Evolutionary conservation across 805 yeast species (phyloP), one percentile per base, ranked within the genome.

Genomic region (Metschnikowia aberdeeniae): DNA sequence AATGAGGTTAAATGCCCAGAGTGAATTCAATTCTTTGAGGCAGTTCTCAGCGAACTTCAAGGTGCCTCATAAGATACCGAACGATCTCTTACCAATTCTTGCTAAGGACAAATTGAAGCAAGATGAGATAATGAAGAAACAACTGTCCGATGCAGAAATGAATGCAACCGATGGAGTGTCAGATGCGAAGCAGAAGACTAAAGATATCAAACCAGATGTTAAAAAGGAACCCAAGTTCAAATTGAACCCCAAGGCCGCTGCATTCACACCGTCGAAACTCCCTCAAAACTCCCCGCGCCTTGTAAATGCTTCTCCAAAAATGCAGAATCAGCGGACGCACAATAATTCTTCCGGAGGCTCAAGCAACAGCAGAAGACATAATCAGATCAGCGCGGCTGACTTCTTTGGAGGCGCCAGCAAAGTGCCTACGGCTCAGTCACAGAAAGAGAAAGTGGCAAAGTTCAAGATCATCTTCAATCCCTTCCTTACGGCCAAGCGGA

Each of bases 31-130:
- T 51, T 78, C 86, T 9, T 70, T 88, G 45, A 81, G 79, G 51
- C 87, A 86, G 58, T 89, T 90, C 60, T 80, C 95, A 33, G 88
- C 86, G 40, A 85, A 79, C 54, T 86, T 88, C 64, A 87, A 87
- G 63, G 78, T 89, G 27, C 85, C 84, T 2, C 78, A 78, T 56
- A 57, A 59, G 41, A 54, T 60, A 43, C 92, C 95, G 6, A 64
- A 72, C 14, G 89, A 84, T 55, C 68, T 82, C 49, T 66, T 84
- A 49, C 89, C 93, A 6, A 82, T 85, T 14, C 66, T 84, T 28
- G 68, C 90, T 8, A 82, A 86, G 62, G 86, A 82, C 53, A 80
- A 78, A 57, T 59, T 59, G n/a, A 82, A 81, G 59, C 87, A 81
- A 58, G 80, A 78, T 46, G 84, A 81, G 58, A 79, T 80, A 30